Base-by-base conservation (phyloP, 352 stramenopile genomes). In the Phytophthora litchii region DNA sequence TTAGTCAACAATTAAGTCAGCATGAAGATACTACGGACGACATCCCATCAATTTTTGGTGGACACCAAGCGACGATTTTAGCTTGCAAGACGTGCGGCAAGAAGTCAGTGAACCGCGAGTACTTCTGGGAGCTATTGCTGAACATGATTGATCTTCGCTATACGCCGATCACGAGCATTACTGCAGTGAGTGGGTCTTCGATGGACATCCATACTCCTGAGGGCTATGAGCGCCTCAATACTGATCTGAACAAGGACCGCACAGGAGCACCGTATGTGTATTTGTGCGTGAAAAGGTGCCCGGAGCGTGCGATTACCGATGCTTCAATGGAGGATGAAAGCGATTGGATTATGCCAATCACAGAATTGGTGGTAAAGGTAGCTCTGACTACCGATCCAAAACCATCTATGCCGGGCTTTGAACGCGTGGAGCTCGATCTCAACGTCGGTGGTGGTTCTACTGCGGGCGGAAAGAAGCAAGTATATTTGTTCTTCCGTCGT, bases 91-190 rank as follows among this genome's bases (percentile, higher is more conserved):
- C 69, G 0, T 95, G 87, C 40, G 82, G 82, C 3, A 92, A 93
- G 36, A 89, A 76, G 23, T 92, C 83, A 0, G 78, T 93, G 12
- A 93, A 92, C 46, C 73, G 72, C 19, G 87, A 96, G 49, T 96
- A 96, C 61, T 96, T 94, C 51, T 96, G 87, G 87, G 87, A 96
- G 47, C 61, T 96, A 27, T 54, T 96, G 48, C 68, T 96, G 19
- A 96, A 96, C 54, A 93, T 96, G 84, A 92, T 96, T 36, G 87
- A 96, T 48, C 70, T 96, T 32, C 75, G 82, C 2, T 96, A 96
- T 60, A 96, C 87, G 4, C 86, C 87, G 8, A 95, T 96, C 57
- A 95, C 83, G 2, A 82, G 68, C 41, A 93, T 96, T 62, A 57
- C 61, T 0, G 87, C 80, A 4, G 83, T 95, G 9, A 89, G 70